These are phyloP conservation scores for Lachnellula occidentalis DNA, from an alignment of 2,329 filamentous ascomycete genomes.

Conservation along the genomic window DNA sequence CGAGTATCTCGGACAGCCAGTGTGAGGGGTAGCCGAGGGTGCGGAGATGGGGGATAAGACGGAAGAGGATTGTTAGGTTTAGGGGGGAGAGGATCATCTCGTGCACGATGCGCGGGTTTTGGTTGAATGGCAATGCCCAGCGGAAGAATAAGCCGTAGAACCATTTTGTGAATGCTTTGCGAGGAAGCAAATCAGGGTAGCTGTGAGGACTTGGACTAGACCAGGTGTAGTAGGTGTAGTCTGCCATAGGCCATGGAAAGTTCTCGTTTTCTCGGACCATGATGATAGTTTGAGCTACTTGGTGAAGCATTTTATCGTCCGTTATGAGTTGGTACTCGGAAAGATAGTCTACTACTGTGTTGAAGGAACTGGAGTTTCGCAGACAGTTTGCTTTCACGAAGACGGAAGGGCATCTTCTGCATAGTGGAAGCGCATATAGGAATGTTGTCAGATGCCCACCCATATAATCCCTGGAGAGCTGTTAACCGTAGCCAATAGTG, in stretches of 20 bases:
- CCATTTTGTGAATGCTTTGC: constrained; percentile 9
- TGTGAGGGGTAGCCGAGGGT: constrained; percentile 16
- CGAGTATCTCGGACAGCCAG: constrained; percentile 14
- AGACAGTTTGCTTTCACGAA: constrained; percentile 8
- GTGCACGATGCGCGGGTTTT: not conserved
- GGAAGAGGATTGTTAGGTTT: constrained; percentile 8
- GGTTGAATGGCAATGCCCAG: constrained; percentile 5
- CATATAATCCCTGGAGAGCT: constrained; percentile 4
- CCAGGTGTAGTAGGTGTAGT: constrained; percentile 3
- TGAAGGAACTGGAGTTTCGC: constrained; percentile 3
- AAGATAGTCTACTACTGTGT: constrained; percentile 2
- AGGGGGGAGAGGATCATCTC: constrained; percentile 5
- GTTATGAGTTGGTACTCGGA: constrained; percentile 14
- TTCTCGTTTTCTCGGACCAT: not conserved
- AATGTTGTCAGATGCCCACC: constrained; percentile 11
- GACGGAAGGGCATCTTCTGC: not conserved
- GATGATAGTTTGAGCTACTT: constrained; percentile 3
- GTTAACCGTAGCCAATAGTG: not conserved
- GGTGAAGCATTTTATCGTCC: not conserved
- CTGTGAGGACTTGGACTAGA: not conserved
- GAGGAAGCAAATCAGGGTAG: constrained; percentile 3
- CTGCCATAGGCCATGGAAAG: not conserved
- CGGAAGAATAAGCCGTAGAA: constrained; percentile 13
- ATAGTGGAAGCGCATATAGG: constrained; percentile 8
- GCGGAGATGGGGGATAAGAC: constrained; percentile 7